These are phyloP conservation scores for Rhodotorula sp. DNA, from an alignment of 1,284 basidiomycete species.

Conservation along the genomic window DNA sequence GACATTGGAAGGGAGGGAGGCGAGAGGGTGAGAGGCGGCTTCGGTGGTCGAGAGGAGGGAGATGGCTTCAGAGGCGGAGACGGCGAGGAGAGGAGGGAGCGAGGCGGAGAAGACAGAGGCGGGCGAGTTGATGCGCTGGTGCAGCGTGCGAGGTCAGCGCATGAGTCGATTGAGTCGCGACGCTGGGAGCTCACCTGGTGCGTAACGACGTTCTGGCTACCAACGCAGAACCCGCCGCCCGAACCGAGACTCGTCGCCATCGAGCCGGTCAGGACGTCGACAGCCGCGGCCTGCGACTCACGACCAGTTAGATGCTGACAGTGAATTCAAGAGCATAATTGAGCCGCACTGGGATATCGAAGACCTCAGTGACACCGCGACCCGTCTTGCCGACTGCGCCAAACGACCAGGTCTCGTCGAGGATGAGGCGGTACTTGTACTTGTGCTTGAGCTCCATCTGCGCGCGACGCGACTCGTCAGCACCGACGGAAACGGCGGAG, in stretches of 20 bases:
- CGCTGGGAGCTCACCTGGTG: conserved; percentile 65
- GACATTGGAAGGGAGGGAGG: conserved; percentile 76
- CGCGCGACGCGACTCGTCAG: not conserved
- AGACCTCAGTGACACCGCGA: conserved; percentile 89
- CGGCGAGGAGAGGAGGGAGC: conserved; percentile 84
- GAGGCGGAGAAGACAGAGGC: conserved; percentile 96
- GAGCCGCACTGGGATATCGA: conserved; percentile 82
- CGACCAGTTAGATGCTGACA: not conserved
- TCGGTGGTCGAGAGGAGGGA: conserved; percentile 32
- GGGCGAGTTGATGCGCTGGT: conserved; percentile 90
- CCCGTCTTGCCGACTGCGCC: conserved; percentile 90
- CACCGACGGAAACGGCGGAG: accelerated
- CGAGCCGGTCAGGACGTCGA: conserved; percentile 67
- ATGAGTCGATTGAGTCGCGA: too few relatives aligned
- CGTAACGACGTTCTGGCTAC: conserved; percentile 74
- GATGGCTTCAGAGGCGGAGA: conserved; percentile 71
- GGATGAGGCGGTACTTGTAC: conserved; percentile 91
- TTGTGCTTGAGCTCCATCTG: conserved; percentile 91
- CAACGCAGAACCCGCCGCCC: conserved; percentile 93
- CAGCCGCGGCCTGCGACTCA: conserved; percentile 51
- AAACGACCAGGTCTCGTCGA: conserved; percentile 93
- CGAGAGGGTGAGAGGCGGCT: conserved; percentile 51
- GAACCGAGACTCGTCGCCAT: conserved; percentile 81
- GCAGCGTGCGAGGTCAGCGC: not conserved
- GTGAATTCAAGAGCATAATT: not conserved